Conservation (phyloP, 2,329 filamentous ascomycete genomes). For the Fusarium sp. region DNA sequence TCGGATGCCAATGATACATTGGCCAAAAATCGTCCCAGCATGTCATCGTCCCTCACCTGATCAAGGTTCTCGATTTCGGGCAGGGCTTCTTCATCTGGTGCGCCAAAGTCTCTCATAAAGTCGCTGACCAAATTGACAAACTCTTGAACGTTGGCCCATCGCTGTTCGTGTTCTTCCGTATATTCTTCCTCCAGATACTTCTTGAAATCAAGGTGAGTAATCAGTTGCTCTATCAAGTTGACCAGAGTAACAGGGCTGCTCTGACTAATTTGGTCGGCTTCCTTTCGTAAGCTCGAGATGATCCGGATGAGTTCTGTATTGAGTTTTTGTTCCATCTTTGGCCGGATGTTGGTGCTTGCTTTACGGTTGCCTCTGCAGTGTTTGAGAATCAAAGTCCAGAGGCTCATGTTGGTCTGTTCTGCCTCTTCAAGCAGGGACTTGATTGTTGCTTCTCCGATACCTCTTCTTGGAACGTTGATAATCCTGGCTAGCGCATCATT, state of each 20-base stretch:
- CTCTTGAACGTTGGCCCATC: slow-evolving; percentile 92
- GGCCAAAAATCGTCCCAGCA: slow-evolving; percentile 83
- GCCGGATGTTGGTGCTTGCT: slow-evolving; percentile 63
- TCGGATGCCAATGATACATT: slow-evolving; percentile 91
- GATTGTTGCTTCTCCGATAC: slow-evolving; percentile 83
- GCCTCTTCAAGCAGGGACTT: slow-evolving; percentile 82
- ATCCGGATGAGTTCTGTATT: slow-evolving; percentile 63
- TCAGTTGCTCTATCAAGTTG: slow-evolving; percentile 63
- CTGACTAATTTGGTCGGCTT: slow-evolving; percentile 46
- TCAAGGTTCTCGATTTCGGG: slow-evolving; percentile 78
- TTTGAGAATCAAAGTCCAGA: slow-evolving; percentile 79
- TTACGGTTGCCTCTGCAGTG: slow-evolving; percentile 64
- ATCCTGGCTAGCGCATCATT: slow-evolving; percentile 87
- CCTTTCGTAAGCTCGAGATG: slow-evolving; percentile 50
- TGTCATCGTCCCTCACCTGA: slow-evolving; percentile 73
- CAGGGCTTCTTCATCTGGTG: slow-evolving; percentile 65
- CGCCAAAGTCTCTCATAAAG: slow-evolving; percentile 63
- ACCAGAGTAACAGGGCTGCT: slow-evolving; percentile 55
- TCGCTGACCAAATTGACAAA: slow-evolving; percentile 84
- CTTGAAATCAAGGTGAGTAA: slow-evolving; percentile 77
- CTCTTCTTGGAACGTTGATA: slow-evolving; percentile 85
- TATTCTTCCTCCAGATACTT: slow-evolving; percentile 79
- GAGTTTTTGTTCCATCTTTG: slow-evolving; percentile 65
- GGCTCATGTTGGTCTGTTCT: slow-evolving; percentile 72
- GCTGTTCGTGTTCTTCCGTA: slow-evolving; percentile 78